phyloP scores from a whole-genome alignment of 257 asterid genomes.

The Nicotiana benthamiana region DNA sequence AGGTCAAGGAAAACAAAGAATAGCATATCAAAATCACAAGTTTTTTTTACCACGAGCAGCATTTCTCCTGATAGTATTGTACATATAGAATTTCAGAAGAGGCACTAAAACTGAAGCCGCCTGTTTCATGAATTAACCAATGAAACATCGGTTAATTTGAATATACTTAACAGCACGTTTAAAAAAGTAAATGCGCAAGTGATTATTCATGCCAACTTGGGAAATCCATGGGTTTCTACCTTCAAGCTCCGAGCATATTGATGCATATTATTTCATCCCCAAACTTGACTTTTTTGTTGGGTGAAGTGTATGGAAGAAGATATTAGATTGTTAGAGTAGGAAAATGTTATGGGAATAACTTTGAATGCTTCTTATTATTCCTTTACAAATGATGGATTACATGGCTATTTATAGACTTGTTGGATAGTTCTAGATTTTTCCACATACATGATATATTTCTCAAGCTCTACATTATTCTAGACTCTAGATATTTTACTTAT shows the following conservation, averaged over 20 bases:
- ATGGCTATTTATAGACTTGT: too few relatives aligned
- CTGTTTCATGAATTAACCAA: constrained; percentile 27
- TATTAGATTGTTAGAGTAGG: too few relatives aligned
- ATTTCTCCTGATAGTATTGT: constrained; percentile 74
- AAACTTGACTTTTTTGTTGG: not conserved
- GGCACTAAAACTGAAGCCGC: constrained; percentile 92
- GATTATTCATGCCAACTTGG: not conserved
- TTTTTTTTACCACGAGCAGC: constrained; percentile 16
- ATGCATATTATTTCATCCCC: not conserved
- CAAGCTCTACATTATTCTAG: too few relatives aligned
- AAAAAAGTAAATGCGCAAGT: not conserved
- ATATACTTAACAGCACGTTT: not conserved
- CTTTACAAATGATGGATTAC: too few relatives aligned
- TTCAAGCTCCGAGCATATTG: not conserved
- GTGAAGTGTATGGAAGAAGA: too few relatives aligned
- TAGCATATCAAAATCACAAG: too few relatives aligned
- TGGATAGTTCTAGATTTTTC: too few relatives aligned
- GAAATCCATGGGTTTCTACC: not conserved
- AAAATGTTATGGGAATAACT: too few relatives aligned
- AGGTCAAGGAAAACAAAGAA: too few relatives aligned
- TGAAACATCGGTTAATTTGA: not conserved
- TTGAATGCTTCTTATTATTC: too few relatives aligned
- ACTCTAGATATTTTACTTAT: too few relatives aligned
- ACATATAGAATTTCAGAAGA: constrained; percentile 70
- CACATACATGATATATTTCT: too few relatives aligned